phyloP scores from a whole-genome alignment of 129 eudicot species.

The Helichrysum umbraculigerum region DNA sequence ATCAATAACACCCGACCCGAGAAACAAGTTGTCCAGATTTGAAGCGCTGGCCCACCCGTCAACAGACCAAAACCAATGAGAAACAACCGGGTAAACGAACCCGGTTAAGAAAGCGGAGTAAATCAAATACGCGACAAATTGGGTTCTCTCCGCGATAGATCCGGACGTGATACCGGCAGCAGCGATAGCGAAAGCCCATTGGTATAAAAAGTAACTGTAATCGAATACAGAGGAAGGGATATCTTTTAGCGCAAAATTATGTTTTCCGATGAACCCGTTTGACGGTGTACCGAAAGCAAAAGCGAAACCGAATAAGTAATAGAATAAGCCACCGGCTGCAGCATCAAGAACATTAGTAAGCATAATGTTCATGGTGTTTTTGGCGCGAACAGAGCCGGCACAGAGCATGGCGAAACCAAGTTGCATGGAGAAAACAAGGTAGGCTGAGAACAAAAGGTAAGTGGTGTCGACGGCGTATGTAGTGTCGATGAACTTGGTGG shows the following conservation, averaged over 20 bases:
- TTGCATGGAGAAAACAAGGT: slow-evolving; percentile 59
- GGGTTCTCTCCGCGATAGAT: slow-evolving; percentile 69
- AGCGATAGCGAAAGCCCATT: slow-evolving; percentile 71
- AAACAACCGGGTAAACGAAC: slow-evolving; percentile 73
- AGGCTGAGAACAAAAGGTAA: slow-evolving; percentile 54
- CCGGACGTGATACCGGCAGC: slow-evolving; percentile 68
- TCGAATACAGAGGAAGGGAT: slow-evolving; percentile 35
- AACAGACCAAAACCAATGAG: slow-evolving; percentile 79
- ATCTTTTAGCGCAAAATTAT: slow-evolving; percentile 41
- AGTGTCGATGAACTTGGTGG: slow-evolving; percentile 48
- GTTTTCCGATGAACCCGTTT: slow-evolving; percentile 50
- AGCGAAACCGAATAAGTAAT: slow-evolving; percentile 53
- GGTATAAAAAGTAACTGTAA: slow-evolving; percentile 50
- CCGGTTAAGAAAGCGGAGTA: slow-evolving; percentile 71
- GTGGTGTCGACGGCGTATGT: slow-evolving; percentile 49
- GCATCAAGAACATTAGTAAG: slow-evolving; percentile 58
- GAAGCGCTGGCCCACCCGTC: slow-evolving; percentile 73
- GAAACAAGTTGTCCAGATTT: slow-evolving; percentile 32
- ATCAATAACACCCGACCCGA: slow-evolving; percentile 72
- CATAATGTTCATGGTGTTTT: slow-evolving; percentile 72
- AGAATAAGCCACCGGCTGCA: slow-evolving; percentile 54
- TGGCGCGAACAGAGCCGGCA: slow-evolving; percentile 62
- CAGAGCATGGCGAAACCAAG: slow-evolving; percentile 67
- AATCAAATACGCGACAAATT: slow-evolving; percentile 63
- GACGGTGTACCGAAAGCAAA: slow-evolving; percentile 58